Conservation (phyloP, 2,329 filamentous ascomycete genomes). For the Exophiala dermatitidis region DNA sequence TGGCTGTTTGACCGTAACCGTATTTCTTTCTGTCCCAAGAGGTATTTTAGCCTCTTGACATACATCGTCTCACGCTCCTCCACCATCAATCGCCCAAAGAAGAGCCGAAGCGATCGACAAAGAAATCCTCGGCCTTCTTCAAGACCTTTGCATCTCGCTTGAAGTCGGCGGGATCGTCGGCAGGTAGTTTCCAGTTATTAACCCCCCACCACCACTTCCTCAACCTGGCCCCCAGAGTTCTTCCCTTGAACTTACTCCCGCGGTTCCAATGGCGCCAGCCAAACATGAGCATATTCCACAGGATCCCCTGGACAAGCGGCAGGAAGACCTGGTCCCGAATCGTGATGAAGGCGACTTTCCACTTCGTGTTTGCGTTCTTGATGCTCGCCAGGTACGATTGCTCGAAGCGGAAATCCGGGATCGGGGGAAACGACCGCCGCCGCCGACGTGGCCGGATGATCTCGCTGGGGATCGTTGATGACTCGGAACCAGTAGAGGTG, state of each 20-base stretch:
- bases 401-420: slow-evolving; percentile 85
- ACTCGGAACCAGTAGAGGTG: slow-evolving; percentile 32
- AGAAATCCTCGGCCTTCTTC: slow-evolving; percentile 37
- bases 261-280: slow-evolving; percentile 91
- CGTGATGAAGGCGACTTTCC: slow-evolving; percentile 76
- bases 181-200: slow-evolving; percentile 77
- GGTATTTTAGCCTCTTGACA: not conserved
- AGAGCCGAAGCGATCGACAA: slow-evolving; percentile 24
- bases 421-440: slow-evolving; percentile 55
- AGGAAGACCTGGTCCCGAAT: slow-evolving; percentile 77
- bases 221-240: slow-evolving; percentile 63
- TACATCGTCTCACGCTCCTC: not conserved
- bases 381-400: slow-evolving; percentile 96
- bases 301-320: slow-evolving; percentile 75
- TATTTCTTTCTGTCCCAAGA: too few species aligned
- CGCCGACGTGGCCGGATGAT: slow-evolving; percentile 37
- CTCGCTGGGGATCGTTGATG: slow-evolving; percentile 41
- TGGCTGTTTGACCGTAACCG: too few species aligned
- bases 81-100: slow-evolving; percentile 22
- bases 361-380: slow-evolving; percentile 68
- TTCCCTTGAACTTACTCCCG: slow-evolving; percentile 67
- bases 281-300: slow-evolving; percentile 78
- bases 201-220: slow-evolving; percentile 92
- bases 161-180: slow-evolving; percentile 23
- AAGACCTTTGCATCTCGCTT: slow-evolving; percentile 31